Conservation (phyloP, 2,329 filamentous ascomycete species). For the Sarocladium brachiariae region DNA sequence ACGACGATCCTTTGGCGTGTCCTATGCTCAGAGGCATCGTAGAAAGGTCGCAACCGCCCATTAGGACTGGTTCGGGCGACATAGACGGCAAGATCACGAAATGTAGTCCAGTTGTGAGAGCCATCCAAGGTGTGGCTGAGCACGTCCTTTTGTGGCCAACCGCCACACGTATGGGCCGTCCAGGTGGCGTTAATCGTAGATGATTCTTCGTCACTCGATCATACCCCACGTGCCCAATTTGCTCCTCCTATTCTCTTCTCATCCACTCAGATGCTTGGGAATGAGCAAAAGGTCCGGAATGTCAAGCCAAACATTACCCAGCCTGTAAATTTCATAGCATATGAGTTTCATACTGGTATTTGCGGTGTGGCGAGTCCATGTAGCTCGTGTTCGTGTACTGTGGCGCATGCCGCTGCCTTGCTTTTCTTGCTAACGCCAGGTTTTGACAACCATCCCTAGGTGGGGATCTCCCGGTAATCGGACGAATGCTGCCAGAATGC, state of each 20-base stretch:
- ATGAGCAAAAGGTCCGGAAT: conserved; percentile 1
- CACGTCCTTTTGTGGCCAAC: background rate
- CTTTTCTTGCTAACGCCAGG: background rate
- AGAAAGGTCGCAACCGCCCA: background rate
- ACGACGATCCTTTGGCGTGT: background rate
- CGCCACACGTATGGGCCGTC: background rate
- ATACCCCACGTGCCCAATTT: background rate
- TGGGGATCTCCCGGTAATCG: background rate
- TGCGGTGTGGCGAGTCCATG: background rate
- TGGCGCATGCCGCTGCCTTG: conserved; percentile 3
- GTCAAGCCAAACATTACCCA: background rate
- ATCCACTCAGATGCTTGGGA: background rate
- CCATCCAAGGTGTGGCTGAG: background rate
- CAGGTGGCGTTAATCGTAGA: conserved; percentile 1
- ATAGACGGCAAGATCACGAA: background rate
- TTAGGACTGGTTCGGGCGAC: background rate
- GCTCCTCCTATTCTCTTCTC: background rate
- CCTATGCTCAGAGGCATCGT: background rate
- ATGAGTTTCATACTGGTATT: background rate
- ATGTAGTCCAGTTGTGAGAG: background rate
- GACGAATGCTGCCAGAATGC: no score
- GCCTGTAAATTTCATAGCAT: no score
- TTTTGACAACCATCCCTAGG: background rate
- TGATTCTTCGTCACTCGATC: background rate
- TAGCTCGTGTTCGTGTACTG: background rate